phyloP scores from a whole-genome alignment of 768 basidiomycete genomes.

The Trametes cubensis region DNA sequence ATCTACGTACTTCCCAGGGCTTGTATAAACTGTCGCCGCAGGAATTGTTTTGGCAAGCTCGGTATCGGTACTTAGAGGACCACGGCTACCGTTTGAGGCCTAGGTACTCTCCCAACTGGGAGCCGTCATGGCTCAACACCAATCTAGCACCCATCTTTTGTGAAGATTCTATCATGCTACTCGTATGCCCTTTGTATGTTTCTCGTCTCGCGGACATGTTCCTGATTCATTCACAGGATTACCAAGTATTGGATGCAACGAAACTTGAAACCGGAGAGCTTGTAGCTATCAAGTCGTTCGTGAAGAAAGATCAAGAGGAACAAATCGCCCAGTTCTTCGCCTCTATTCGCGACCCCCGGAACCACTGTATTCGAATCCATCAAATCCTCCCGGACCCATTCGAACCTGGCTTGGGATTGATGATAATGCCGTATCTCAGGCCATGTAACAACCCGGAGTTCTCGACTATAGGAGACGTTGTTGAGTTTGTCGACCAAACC shows the following conservation, averaged over 20 bases:
- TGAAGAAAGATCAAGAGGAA: constrained; percentile 10
- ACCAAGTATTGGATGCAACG: constrained; percentile 25
- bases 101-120: constrained; percentile 21
- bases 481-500: constrained; percentile 25
- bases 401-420: constrained; percentile 4
- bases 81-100: constrained; percentile 28
- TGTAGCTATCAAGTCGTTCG: constrained; percentile 22
- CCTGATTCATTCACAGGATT: background rate
- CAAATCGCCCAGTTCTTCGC: constrained; percentile 23
- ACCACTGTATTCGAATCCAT: constrained; percentile 31
- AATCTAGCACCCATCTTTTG: constrained; percentile 15
- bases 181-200: background rate
- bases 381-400: constrained; percentile 27
- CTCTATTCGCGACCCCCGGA: constrained; percentile 12
- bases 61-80: constrained; percentile 12
- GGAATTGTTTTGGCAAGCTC: constrained; percentile 20
- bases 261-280: constrained; percentile 2
- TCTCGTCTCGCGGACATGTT: too few relatives aligned
- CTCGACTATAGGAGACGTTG: constrained; percentile 26
- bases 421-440: constrained; percentile 34
- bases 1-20: constrained; percentile 1
- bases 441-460: constrained; percentile 32
- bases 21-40: background rate
- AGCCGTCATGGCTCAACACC: constrained; percentile 23
- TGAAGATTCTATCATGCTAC: constrained; percentile 21